Conservation (phyloP, 2,329 filamentous ascomycete genomes). For the Calonectria leucothoes region DNA sequence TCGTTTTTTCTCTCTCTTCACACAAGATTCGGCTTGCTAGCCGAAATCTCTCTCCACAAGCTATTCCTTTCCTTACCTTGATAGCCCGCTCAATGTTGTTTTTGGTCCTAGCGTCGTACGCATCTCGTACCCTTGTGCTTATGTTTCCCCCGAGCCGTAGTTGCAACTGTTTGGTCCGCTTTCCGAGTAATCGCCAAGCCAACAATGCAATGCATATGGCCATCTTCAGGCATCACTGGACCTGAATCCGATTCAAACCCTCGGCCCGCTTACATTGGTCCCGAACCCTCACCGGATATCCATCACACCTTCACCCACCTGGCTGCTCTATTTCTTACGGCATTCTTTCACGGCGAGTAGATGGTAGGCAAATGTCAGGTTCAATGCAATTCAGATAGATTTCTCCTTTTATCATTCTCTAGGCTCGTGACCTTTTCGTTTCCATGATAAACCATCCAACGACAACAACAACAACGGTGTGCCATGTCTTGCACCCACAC, state of each 20-base stretch:
- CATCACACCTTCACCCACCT: neutral
- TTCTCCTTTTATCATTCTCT: conserved; percentile 20
- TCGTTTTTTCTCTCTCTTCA: no score
- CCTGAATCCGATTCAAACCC: neutral
- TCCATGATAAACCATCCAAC: conserved; percentile 18
- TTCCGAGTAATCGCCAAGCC: neutral
- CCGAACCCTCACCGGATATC: neutral
- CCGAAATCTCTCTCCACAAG: neutral
- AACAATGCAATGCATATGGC: neutral
- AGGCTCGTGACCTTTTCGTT: conserved; percentile 23
- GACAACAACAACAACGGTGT: neutral
- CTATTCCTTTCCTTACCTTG: no score
- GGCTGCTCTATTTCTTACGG: neutral
- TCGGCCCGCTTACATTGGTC: neutral
- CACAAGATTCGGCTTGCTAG: neutral
- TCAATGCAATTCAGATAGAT: neutral
- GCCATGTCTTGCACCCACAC: neutral
- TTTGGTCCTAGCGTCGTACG: neutral
- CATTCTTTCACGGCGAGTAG: neutral
- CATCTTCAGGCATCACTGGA: neutral
- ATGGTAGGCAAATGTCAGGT: neutral
- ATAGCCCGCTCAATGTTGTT: neutral
- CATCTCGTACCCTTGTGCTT: neutral
- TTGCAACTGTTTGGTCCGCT: neutral
- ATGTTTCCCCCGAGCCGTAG: neutral